A percentile compares a stretch with the other conserved stretches of the same genome.
Evolutionary conservation across 495 filamentous ascomycete species (phyloP).

Genomic region (Aspergillus nanangensis): DNA sequence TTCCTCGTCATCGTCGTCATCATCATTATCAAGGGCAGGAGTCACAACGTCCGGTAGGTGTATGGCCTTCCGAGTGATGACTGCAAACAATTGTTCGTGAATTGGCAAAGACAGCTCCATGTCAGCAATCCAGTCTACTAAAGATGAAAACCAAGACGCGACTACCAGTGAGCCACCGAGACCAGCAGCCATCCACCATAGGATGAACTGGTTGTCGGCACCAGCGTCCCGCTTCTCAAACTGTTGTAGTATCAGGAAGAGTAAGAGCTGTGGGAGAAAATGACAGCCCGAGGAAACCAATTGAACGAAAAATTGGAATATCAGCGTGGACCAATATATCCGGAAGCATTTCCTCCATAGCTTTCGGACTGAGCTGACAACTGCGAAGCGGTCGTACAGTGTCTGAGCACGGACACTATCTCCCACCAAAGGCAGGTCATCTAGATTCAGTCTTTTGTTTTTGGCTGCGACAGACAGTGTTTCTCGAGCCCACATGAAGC

Average conservation of each 20-base stretch:
- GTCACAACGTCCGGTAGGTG: slow-evolving; percentile 6
- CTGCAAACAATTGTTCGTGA: slow-evolving; percentile 13
- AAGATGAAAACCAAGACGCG: slow-evolving; percentile 8
- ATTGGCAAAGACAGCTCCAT: slow-evolving; percentile 11
- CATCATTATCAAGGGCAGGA: neutral
- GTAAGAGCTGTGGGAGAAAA: slow-evolving; percentile 8
- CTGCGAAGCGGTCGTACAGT: slow-evolving; percentile 3
- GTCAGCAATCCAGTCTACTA: slow-evolving; percentile 9
- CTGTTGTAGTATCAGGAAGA: slow-evolving; percentile 7
- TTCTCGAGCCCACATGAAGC: slow-evolving; percentile 50
- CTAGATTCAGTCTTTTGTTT: slow-evolving; percentile 51
- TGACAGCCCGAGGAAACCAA: neutral
- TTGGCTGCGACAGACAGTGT: slow-evolving; percentile 47
- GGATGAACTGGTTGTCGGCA: slow-evolving; percentile 1
- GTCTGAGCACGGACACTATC: slow-evolving; percentile 5
- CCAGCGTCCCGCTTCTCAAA: slow-evolving; percentile 13
- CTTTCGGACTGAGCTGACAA: neutral
- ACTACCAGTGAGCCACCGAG: slow-evolving; percentile 8
- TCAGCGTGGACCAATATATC: slow-evolving; percentile 7
- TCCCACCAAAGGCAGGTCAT: slow-evolving; percentile 42
- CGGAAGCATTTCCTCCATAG: slow-evolving; percentile 8
- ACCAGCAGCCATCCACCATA: slow-evolving; percentile 7
- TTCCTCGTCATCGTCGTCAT: slow-evolving; percentile 3
- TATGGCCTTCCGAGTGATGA: slow-evolving; percentile 8
- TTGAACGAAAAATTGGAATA: slow-evolving; percentile 6